Evolutionary conservation across 108 stramenopile species (phyloP).

Genomic region (Discostella pseudostelligera): DNA sequence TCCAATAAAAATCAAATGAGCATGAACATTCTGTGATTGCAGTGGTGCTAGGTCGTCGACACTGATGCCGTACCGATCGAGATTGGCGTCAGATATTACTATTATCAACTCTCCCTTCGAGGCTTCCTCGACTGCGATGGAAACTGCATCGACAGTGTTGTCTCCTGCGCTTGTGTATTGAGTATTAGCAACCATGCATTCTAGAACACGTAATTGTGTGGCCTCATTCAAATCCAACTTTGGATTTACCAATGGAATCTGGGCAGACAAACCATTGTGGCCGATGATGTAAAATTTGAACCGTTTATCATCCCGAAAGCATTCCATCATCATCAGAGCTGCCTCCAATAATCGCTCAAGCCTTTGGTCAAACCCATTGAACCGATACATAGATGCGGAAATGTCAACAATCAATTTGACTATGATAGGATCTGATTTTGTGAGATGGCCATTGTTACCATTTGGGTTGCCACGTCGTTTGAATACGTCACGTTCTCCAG

Average conservation of each 20-base stretch:
- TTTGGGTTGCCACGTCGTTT: conserved; percentile 72
- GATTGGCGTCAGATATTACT: conserved; percentile 84
- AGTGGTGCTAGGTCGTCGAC: conserved; percentile 52
- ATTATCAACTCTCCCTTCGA: conserved; percentile 60
- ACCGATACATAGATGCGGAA: conserved; percentile 88
- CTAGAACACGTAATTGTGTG: conserved; percentile 62
- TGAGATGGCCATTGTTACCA: conserved; percentile 19
- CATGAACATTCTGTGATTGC: conserved; percentile 49
- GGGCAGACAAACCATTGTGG: conserved; percentile 68
- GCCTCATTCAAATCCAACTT: conserved; percentile 55
- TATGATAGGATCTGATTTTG: conserved; percentile 39
- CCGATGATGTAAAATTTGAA: conserved; percentile 74
- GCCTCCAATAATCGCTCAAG: conserved; percentile 79
- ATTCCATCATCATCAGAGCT: conserved; percentile 86
- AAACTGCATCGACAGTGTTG: conserved; percentile 82
- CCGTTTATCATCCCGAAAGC: conserved; percentile 56
- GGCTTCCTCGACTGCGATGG: conserved; percentile 54
- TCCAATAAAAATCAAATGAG: conserved; percentile 69
- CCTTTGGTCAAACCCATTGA: conserved; percentile 85
- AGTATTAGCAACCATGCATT: conserved; percentile 87
- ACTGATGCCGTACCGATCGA: conserved; percentile 78
- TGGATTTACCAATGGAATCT: conserved; percentile 62
- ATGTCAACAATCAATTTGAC: conserved; percentile 79
- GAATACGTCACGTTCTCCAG: conserved; percentile 84
- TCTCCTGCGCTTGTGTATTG: conserved; percentile 87